A percentile compares a stretch with the other conserved stretches of the same genome.
Evolutionary conservation across 805 yeast species (phyloP).

Genomic region (Ogataea pini): DNA sequence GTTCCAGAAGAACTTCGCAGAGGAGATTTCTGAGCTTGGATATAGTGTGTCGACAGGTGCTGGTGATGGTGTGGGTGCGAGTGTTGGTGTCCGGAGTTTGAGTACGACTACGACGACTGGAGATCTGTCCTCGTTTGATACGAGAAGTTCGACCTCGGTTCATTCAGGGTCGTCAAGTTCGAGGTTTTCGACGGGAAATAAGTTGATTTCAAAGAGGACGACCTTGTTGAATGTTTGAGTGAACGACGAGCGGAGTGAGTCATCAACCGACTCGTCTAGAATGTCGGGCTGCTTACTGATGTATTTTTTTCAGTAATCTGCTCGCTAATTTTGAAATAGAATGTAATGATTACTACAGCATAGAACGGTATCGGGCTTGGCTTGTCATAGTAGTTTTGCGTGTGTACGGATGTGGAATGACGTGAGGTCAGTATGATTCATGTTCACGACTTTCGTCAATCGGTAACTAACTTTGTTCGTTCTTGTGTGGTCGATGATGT

Average conservation of each 20-base stretch:
- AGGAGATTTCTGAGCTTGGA: slow-evolving; percentile 52
- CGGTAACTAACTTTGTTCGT: too few species aligned
- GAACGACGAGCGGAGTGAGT: neutral
- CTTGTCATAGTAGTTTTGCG: too few species aligned
- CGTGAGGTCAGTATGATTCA: too few species aligned
- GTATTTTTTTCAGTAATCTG: too few species aligned
- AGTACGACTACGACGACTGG: slow-evolving; percentile 1
- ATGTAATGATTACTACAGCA: too few species aligned
- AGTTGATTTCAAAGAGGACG: slow-evolving; percentile 6
- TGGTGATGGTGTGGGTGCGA: neutral
- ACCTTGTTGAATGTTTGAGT: slow-evolving; percentile 1
- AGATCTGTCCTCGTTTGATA: slow-evolving; percentile 7
- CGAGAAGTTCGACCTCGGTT: slow-evolving; percentile 16
- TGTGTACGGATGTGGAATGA: too few species aligned
- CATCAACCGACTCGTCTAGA: too few species aligned
- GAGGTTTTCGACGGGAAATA: slow-evolving; percentile 15
- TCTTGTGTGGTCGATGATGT: neutral
- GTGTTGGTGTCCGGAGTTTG: slow-evolving; percentile 1
- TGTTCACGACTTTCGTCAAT: too few species aligned
- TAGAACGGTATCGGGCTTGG: too few species aligned
- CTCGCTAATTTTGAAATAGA: too few species aligned
- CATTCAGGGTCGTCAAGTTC: slow-evolving; percentile 24
- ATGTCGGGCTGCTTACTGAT: too few species aligned
- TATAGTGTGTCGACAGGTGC: neutral
- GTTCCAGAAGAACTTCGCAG: slow-evolving; percentile 64